Evolutionary conservation across 2,329 filamentous ascomycete species (phyloP), one percentile per base, ranked within the genome.

Genomic region (Cordyceps cicadae): DNA sequence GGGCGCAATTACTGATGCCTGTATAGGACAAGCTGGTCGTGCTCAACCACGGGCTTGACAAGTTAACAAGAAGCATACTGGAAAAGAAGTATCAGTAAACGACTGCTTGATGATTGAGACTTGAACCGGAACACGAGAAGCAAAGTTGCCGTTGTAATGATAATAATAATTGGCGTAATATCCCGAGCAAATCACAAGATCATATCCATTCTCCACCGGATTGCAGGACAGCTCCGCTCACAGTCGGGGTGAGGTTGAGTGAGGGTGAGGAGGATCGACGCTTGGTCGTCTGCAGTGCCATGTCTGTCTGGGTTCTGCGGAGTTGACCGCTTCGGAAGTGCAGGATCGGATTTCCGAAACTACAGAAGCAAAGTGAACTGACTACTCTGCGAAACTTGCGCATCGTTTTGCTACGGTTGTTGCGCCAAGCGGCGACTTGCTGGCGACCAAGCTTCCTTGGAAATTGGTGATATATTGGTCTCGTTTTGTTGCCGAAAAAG

Each of bases 1-100:
- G 14, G 15, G n/a, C 6, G 7, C 15, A 4, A 0, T 29, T 9
- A 11, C 39, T 32, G 21, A 43, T 32, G 14, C 15, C 29, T 5
- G 7, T 26, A 3, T 15, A 57, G 54, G 54, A 57, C n/a, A 57
- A 57, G 34, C 24, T 57, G 7, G 54, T 57, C 2, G 46, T 57
- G 5, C 54, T 57, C 3, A 57, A 57, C 26, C 54, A 57, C 5
- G 54, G 54, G 12, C 21, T 57, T 11, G 46, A 57, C 14, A 49
- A 57, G 32, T 39, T 57, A 21, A 59, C 56, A n/a, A 39, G 12
- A n/a, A 59, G 56, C 12, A 52, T 51, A 5, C 39, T 45, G 3
- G 37, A 51, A 19, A 59, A 59, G 26, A 59, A 59, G 8, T n/a
- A 37, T 21, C 48, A 59, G 46, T 59, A 34, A 29, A n/a, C n/a